phyloP scores from a whole-genome alignment of 2,329 filamentous ascomycete genomes.

The Colletotrichum orbiculare region DNA sequence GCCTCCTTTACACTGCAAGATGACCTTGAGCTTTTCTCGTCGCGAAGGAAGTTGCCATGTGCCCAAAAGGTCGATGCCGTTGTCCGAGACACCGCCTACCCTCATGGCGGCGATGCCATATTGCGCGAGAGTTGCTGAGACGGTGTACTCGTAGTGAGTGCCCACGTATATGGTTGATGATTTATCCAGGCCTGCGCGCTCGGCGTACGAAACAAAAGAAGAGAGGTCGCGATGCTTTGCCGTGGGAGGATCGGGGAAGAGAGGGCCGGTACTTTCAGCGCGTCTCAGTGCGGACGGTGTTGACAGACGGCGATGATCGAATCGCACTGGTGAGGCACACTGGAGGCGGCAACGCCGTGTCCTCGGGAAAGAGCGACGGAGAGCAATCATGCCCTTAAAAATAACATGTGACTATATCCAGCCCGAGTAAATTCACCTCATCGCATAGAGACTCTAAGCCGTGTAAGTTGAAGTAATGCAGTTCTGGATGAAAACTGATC shows the following conservation, averaged over 20 bases:
- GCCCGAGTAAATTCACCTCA: not conserved
- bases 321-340: not conserved
- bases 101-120: slow-evolving; percentile 75
- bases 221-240: slow-evolving; percentile 70
- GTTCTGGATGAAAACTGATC: not conserved
- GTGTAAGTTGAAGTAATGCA: not conserved
- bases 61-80: slow-evolving; percentile 80
- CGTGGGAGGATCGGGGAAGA: slow-evolving; percentile 56
- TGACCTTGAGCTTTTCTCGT: slow-evolving; percentile 54
- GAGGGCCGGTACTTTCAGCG: not conserved
- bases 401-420: not conserved
- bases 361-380: slow-evolving; percentile 7
- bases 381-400: slow-evolving; percentile 14
- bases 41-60: slow-evolving; percentile 70
- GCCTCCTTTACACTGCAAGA: slow-evolving; percentile 78
- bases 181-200: slow-evolving; percentile 64
- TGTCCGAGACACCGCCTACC: slow-evolving; percentile 74
- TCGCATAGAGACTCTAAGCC: too few relatives aligned
- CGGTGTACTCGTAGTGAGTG: slow-evolving; percentile 82
- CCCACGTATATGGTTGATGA: slow-evolving; percentile 73
- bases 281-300: slow-evolving; percentile 13
- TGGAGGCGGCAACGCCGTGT: not conserved
- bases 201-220: slow-evolving; percentile 74
- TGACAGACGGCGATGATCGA: slow-evolving; percentile 4
- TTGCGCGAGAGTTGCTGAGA: slow-evolving; percentile 63